Conservation (phyloP, 2,329 filamentous ascomycete species). For the Capronia americana region DNA sequence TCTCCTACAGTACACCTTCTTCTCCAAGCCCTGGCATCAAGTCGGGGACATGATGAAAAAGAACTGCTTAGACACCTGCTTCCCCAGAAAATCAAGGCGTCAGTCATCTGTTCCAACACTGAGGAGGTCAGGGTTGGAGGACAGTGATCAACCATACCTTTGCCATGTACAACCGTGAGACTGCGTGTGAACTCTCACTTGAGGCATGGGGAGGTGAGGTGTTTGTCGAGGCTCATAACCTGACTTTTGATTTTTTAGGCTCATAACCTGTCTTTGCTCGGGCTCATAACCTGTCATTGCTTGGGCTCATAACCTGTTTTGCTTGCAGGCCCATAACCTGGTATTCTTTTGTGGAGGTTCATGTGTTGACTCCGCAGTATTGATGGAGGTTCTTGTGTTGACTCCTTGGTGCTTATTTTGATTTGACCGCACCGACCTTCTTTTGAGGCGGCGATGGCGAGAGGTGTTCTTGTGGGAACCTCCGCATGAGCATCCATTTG, state of each 20-base stretch:
- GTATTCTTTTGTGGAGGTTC: neutral
- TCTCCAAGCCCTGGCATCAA: neutral
- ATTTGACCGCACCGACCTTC: neutral
- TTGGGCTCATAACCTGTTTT: neutral
- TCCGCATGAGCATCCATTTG: neutral
- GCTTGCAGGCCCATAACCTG: neutral
- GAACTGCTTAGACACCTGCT: neutral
- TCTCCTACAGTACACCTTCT: neutral
- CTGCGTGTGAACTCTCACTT: neutral
- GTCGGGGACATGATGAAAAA: neutral
- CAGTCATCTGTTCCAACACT: neutral
- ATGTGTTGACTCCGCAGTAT: neutral
- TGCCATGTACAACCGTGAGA: neutral
- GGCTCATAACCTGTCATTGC: neutral
- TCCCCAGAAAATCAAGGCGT: neutral
- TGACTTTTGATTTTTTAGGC: neutral
- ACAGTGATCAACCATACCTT: constrained; percentile 1
- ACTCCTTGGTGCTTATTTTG: neutral
- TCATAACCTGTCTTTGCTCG: neutral
- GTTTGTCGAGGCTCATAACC: neutral
- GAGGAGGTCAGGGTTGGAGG: neutral
- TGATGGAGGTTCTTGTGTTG: neutral
- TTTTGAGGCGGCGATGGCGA: neutral
- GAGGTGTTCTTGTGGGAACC: constrained; percentile 1
- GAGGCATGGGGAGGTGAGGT: neutral